Evolutionary conservation across 2,329 filamentous ascomycete species (phyloP), one percentile per base, ranked within the genome.

Genomic region (Akanthomyces lecanii): DNA sequence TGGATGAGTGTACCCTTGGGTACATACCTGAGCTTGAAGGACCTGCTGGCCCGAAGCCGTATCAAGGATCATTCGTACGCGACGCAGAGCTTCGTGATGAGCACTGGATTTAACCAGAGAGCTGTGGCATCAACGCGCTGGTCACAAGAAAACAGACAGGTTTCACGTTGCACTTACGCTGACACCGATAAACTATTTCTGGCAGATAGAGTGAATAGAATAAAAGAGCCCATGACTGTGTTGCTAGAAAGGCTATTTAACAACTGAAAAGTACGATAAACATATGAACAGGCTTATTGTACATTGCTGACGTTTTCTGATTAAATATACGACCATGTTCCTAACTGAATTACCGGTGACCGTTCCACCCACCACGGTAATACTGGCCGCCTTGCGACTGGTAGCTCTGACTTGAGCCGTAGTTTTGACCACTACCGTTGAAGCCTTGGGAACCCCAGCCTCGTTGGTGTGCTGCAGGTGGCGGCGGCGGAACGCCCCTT

Each of bases 1-100:
- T 81, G 66, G 74, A 74, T 1, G 76, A 77, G 36, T 87, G 85
- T 69, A 79, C 81, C 66, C 53, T 76, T 40, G 85, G 85, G 0
- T 84, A 87, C 66, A 74, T 87, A 18, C 47, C 81, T 0, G 78
- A 79, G 23, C 79, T 79, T 3, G 84, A 88, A 69, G 85, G 85
- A 0, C 80, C 82, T 7, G 77, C 80, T 28, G 21, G 53, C 36
- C 61, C 61, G 5, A 51, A 25, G 0, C 36, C 47, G 11, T 63
- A 63, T 21, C 25, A 51, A 14, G 53, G 28, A n/a, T 45, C 38
- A 5, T 47, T 38, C 53, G 58, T 33, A 2, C 47, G 48, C 18
- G 18, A 47, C 21, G 42, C 38, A 8, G 28, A 54, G 25, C 50
- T 63, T 14, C 44, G 53, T 36, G 61, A 63, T 7, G 52, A 63